Conservation (phyloP, 352 stramenopile species). For the Phytophthora tubulina region DNA sequence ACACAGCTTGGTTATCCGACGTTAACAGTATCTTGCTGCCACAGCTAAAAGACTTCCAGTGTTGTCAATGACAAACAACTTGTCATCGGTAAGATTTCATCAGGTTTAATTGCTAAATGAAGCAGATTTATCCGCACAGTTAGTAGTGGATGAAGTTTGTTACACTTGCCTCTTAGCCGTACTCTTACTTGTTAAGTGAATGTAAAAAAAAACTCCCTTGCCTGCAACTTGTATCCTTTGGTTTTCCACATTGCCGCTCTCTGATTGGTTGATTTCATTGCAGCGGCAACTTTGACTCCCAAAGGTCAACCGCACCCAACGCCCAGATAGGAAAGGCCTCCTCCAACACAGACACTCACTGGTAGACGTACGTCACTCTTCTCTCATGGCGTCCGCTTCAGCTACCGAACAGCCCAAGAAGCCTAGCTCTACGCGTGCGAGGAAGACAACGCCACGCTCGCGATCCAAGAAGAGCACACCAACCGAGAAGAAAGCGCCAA, state of each 20-base stretch:
- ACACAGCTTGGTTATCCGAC: conserved; percentile 1
- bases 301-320: conserved; percentile 31
- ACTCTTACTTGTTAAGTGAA: neutral
- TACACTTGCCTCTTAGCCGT: too few relatives aligned
- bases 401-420: conserved; percentile 14
- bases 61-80: too few relatives aligned
- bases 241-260: neutral
- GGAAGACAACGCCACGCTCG: conserved; percentile 29
- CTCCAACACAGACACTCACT: neutral
- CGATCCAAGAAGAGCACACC: conserved; percentile 28
- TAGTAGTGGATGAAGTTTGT: too few relatives aligned
- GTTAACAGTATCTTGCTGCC: neutral
- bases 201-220: neutral
- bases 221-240: neutral
- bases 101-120: too few relatives aligned
- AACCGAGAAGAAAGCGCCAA: conserved; percentile 33
- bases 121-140: neutral
- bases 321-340: conserved; percentile 35
- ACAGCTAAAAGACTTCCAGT: neutral
- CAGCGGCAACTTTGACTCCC: conserved; percentile 10
- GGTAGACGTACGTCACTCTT: conserved; percentile 11
- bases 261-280: conserved; percentile 36
- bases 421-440: conserved; percentile 14
- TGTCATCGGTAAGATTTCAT: too few relatives aligned
- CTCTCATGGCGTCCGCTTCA: conserved; percentile 16